Percentiles rank a stretch among this genome's conserved stretches.
Conservation (phyloP, 2,329 filamentous ascomycete genomes). For the Exophiala sideris region DNA sequence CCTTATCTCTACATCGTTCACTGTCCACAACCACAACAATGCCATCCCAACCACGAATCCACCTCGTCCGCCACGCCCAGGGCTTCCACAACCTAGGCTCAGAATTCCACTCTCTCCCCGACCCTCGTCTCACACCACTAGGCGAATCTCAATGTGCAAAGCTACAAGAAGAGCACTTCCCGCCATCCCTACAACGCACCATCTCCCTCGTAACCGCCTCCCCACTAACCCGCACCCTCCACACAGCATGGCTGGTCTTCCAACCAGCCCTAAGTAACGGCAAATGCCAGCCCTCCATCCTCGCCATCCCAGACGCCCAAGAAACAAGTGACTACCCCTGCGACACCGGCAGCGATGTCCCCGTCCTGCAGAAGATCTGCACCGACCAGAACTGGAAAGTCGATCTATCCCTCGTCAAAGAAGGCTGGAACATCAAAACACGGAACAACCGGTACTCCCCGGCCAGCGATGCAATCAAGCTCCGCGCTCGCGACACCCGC, state of each 20-base stretch:
- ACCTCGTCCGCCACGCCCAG: constrained; percentile 40
- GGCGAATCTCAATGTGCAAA: constrained; percentile 70
- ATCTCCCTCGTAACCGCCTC: constrained; percentile 68
- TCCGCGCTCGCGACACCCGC: constrained; percentile 60
- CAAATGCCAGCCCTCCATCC: constrained; percentile 50
- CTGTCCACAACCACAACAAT: constrained; percentile 8
- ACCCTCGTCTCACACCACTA: constrained; percentile 73
- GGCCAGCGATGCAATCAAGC: constrained; percentile 52
- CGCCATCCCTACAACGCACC: constrained; percentile 47
- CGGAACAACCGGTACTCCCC: constrained; percentile 44
- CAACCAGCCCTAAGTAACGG: constrained; percentile 49
- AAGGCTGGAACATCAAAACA: constrained; percentile 70
- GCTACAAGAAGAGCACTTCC: constrained; percentile 57
- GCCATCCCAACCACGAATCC: constrained; percentile 22
- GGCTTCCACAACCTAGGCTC: constrained; percentile 75
- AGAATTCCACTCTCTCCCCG: constrained; percentile 69
- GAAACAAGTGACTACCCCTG: constrained; percentile 73
- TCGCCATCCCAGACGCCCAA: constrained; percentile 72
- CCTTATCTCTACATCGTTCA: background rate
- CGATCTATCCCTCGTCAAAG: constrained; percentile 60
- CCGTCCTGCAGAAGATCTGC: constrained; percentile 60
- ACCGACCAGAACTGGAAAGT: constrained; percentile 52
- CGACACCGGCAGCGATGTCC: constrained; percentile 65
- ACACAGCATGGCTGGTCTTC: constrained; percentile 72
- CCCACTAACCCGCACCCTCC: constrained; percentile 74